Percentiles rank a stretch among this genome's conserved stretches.
These are phyloP conservation scores for Zangia roseola DNA, from an alignment of 768 basidiomycete species.

Conservation along the genomic window DNA sequence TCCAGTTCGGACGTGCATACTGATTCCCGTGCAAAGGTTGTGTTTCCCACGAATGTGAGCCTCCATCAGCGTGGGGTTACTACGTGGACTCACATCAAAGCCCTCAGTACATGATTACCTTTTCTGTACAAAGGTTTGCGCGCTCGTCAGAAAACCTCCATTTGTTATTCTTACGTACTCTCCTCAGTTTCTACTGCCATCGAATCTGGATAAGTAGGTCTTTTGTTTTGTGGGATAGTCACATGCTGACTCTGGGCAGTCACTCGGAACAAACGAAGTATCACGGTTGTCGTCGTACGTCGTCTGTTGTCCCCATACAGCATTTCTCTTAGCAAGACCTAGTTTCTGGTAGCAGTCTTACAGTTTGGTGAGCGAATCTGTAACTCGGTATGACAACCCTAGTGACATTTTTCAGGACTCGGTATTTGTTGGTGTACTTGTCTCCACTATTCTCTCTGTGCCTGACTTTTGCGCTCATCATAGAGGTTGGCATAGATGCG, in stretches of 20 bases:
- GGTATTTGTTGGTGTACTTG: constrained; percentile 8
- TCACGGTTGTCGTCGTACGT: constrained; percentile 3
- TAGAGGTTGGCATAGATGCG: constrained; percentile 1
- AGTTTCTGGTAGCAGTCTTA: neutral
- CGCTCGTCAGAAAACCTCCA: neutral
- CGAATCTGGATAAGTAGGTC: constrained; percentile 19
- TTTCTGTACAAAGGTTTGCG: constrained; percentile 13
- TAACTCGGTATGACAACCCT: neutral
- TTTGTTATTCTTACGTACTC: neutral
- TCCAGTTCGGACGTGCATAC: too few species aligned
- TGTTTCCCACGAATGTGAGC: constrained; percentile 9
- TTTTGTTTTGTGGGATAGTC: neutral
- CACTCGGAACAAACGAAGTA: neutral
- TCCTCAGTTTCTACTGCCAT: constrained; percentile 15
- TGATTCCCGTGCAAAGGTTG: too few species aligned
- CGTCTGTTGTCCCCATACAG: neutral
- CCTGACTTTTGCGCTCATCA: neutral
- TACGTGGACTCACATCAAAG: neutral
- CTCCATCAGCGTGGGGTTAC: neutral
- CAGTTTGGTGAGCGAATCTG: constrained; percentile 5
- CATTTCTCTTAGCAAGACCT: neutral
- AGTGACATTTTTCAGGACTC: neutral
- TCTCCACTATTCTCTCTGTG: rapidly evolving
- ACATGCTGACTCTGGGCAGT: neutral
- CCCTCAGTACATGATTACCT: constrained; percentile 3